Base-by-base conservation (phyloP, 1,284 basidiomycete species). In the Microbotryum scabiosae region DNA sequence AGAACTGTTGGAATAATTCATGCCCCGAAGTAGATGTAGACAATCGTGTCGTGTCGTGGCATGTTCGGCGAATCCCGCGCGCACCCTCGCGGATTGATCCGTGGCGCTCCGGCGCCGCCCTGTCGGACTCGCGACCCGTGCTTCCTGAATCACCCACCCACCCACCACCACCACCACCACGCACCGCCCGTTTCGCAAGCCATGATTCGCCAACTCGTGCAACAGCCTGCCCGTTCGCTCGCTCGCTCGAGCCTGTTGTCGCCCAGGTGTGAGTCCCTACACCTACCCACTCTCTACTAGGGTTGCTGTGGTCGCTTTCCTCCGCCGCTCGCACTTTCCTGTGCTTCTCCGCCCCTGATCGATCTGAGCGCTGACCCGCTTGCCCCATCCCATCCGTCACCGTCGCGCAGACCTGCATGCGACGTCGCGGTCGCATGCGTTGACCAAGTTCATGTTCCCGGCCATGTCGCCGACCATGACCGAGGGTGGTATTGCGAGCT, bases 381-480 rank as follows among this genome's bases (percentile, higher is more conserved):
- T 41, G 5, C 20, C 26, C 51, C 25, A n/a, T 28, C 51, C 25
- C 25, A 52, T 32, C 36, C 36, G 10, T 32, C 30, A 5, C 30
- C 14, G 36, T 16, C 8, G 6, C 36, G 46, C 56, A 94, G 91
- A 85, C 72, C 78, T 96, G 63, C 89, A 91, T 79, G 81, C 82
- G 70, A 90, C 92, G 54, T 82, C 85, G 62, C 82, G 84, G 65
- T 79, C 85, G 69, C 79, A 82, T 78, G 92, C 87, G 52, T 83
- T 97, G 68, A 81, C 85, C 69, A 90, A 86, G 76, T 96, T 98
- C 80, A 81, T 86, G 70, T 97, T 98, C 93, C 94, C 94, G 62
- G 94, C 92, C 71, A 98, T 98, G 96, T 96, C 91, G 69, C 94
- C 94, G 54, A 98, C 94, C 65, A 99, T 99, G 94, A 93, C 91